Evolutionary conservation across 768 basidiomycete species (phyloP).

Genomic region (Tephrocybe rancida): DNA sequence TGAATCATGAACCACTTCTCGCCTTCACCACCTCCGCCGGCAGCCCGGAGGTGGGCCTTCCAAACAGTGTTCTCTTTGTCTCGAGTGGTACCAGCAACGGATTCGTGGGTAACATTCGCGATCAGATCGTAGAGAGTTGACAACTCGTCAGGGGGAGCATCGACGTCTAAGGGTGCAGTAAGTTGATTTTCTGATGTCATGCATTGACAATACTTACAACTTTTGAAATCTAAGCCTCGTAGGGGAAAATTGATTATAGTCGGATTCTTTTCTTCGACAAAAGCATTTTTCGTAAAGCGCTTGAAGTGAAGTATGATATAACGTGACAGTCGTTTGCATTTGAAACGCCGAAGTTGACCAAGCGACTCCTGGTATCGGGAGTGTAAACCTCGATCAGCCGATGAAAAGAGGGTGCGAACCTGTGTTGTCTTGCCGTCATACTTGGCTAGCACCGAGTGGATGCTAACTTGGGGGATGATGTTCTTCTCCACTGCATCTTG

Average conservation of each 20-base stretch:
- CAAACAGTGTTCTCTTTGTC: constrained; percentile 91
- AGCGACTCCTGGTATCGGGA: constrained; percentile 67
- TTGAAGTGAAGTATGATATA: constrained; percentile 96
- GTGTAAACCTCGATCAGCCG: neutral
- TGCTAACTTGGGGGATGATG: constrained; percentile 96
- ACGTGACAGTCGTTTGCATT: constrained; percentile 85
- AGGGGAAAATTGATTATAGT: constrained; percentile 98
- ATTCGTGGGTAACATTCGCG: constrained; percentile 94
- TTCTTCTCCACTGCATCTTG: constrained; percentile 97
- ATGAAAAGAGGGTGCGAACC: constrained; percentile 40
- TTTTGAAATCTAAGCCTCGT: constrained; percentile 87
- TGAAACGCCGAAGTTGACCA: constrained; percentile 85
- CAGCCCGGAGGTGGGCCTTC: constrained; percentile 86
- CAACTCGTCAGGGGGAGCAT: constrained; percentile 59
- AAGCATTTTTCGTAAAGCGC: constrained; percentile 93
- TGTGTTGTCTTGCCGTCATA: constrained; percentile 93
- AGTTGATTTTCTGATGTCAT: constrained; percentile 22
- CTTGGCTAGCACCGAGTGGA: constrained; percentile 88
- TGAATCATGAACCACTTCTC: constrained; percentile 98
- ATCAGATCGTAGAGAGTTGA: constrained; percentile 89
- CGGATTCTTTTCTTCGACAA: constrained; percentile 98
- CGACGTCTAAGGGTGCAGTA: constrained; percentile 63
- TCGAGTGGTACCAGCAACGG: constrained; percentile 92
- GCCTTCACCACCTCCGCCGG: constrained; percentile 73
- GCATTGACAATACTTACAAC: constrained; percentile 63